Evolutionary conservation across 108 stramenopile genomes (phyloP), one percentile per base, ranked within the genome.

Genomic region (Nannochloropsis gaditana): DNA sequence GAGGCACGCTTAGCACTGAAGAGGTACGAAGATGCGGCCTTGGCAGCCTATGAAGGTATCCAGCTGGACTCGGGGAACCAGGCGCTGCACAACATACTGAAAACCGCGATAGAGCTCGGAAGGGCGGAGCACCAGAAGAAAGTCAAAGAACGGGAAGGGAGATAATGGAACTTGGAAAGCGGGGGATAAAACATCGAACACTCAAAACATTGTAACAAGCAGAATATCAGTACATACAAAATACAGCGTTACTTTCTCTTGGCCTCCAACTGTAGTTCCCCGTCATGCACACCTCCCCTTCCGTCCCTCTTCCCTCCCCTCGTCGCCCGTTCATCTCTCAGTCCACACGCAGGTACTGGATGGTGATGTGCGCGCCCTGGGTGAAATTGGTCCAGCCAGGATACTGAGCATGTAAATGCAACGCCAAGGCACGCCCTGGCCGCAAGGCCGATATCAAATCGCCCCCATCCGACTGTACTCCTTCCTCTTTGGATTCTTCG

Each of bases 1-100:
- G 86, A 88, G 79, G 94, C 94, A 9, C 80, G 93, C 5, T 83
- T 92, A 21, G 92, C 86, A 15, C 85, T 94, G 81, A 89, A 87
- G 44, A 83, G 86, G 44, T 92, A 84, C 86, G 93, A 94, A 45
- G 92, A 91, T 43, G 92, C 92, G 10, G 91, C 91, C 45, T 59
- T 88, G 15, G 88, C 88, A 9, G 88, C 88, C 8, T 94, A 90
- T 83, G 93, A 94, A 88, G 93, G 92, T 9, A 43, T 91, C 41
- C 83, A 91, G 82, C 43, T 90, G 44, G 93, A 93, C 45, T 44
- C 80, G 9, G 79, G 59, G 41, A 93, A 93, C 80, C 80, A 86
- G 15, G 93, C 92, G 43, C 45, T 93, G 80, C 89, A 93, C 79
- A 59, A 41, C 15, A 43, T 93, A 79, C 42, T 93, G 21, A 86